Conservation (phyloP, 768 basidiomycete genomes). For the Collybia nuda region DNA sequence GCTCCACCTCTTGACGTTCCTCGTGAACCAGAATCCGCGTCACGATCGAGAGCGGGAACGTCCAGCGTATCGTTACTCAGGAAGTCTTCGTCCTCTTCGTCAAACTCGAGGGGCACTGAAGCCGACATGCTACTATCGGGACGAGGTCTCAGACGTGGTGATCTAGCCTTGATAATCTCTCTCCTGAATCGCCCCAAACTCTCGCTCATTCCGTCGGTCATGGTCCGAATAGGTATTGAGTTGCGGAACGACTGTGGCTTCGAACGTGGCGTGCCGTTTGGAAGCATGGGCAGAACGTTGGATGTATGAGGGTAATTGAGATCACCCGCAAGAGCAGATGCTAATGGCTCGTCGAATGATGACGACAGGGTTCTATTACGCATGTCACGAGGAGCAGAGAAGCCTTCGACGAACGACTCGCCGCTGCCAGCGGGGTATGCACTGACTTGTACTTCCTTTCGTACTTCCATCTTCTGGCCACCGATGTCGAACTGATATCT, state of each 20-base stretch:
- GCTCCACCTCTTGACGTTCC: slow-evolving; percentile 25
- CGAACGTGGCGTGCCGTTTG: slow-evolving; percentile 58
- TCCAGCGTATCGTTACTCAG: slow-evolving; percentile 20
- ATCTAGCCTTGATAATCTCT: slow-evolving; percentile 53
- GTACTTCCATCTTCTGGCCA: slow-evolving; percentile 64
- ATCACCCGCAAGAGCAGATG: slow-evolving; percentile 66
- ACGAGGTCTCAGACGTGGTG: slow-evolving; percentile 34
- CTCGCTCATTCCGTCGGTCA: slow-evolving; percentile 59
- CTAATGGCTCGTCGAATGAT: slow-evolving; percentile 79
- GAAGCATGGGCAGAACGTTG: slow-evolving; percentile 73
- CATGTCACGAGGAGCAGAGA: slow-evolving; percentile 40
- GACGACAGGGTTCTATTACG: slow-evolving; percentile 38
- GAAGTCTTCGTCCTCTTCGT: slow-evolving; percentile 71
- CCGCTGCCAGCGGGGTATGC: slow-evolving; percentile 39
- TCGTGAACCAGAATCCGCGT: slow-evolving; percentile 10
- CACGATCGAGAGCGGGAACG: slow-evolving; percentile 6
- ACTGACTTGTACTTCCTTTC: slow-evolving; percentile 68
- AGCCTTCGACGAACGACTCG: slow-evolving; percentile 57
- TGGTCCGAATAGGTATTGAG: slow-evolving; percentile 58
- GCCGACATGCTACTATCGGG: slow-evolving; percentile 24
- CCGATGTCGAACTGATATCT: slow-evolving; percentile 59
- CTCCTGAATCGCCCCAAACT: slow-evolving; percentile 58
- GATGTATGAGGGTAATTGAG: slow-evolving; percentile 48
- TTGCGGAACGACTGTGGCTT: slow-evolving; percentile 40
- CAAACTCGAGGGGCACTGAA: slow-evolving; percentile 55